A percentile compares a stretch with the other conserved stretches of the same genome.
These are phyloP conservation scores for Penicillium psychrofluorescens DNA, from an alignment of 495 filamentous ascomycete genomes.

Conservation along the genomic window DNA sequence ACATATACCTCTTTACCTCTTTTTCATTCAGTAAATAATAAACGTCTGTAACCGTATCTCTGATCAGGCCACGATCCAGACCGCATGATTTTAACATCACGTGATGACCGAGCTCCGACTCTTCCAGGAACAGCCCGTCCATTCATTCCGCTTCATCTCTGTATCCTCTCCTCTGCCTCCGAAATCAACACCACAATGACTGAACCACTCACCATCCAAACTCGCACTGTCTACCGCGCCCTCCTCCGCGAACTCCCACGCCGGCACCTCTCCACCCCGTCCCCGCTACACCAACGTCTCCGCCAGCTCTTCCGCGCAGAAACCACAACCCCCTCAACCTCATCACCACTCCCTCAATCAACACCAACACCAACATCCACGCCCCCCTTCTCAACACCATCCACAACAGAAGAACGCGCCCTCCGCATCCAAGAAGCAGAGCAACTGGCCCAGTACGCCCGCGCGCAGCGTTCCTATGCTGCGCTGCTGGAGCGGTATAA, in stretches of 20 bases:
- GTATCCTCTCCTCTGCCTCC: background rate
- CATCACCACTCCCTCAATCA: too few species aligned
- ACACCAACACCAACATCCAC: background rate
- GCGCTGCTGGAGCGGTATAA: constrained; percentile 86
- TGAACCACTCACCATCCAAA: constrained; percentile 29
- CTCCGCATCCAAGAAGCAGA: constrained; percentile 52
- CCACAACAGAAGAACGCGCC: constrained; percentile 5
- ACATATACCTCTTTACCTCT: background rate
- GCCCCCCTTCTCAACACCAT: constrained; percentile 8
- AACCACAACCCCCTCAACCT: constrained; percentile 11
- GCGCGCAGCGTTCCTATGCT: constrained; percentile 74
- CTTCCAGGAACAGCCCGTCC: background rate
- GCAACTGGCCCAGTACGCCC: constrained; percentile 71
- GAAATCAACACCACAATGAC: constrained; percentile 9
- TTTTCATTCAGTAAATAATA: background rate
- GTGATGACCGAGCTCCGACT: background rate
- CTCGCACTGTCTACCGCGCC: constrained; percentile 78
- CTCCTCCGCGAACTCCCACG: constrained; percentile 88
- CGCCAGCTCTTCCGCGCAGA: constrained; percentile 39
- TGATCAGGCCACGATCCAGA: too few species aligned
- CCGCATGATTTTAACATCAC: background rate
- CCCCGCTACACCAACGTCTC: constrained; percentile 53
- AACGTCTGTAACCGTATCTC: too few species aligned
- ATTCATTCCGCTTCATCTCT: background rate
- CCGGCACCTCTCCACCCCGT: constrained; percentile 46